Conservation (phyloP, 2,329 filamentous ascomycete species). For the Xylariales sp. region DNA sequence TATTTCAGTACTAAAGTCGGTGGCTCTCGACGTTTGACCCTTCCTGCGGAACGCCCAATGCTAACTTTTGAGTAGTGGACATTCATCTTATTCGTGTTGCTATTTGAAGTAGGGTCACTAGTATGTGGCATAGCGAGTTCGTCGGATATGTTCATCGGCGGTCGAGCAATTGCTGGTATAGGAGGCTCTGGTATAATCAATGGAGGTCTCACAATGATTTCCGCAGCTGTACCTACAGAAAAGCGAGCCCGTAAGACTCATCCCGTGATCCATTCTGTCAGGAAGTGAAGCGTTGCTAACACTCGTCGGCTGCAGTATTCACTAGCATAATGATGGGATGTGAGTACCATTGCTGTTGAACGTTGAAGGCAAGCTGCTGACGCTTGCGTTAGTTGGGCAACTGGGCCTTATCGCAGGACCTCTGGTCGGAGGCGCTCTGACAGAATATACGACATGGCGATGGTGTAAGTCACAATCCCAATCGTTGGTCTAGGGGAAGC, state of each 20-base stretch:
- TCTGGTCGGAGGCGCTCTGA: slow-evolving; percentile 39
- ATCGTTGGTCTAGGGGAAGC: not conserved
- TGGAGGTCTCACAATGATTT: slow-evolving; percentile 46
- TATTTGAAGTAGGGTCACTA: slow-evolving; percentile 50
- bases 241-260: slow-evolving; percentile 28
- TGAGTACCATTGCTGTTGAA: slow-evolving; percentile 3
- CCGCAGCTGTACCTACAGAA: slow-evolving; percentile 28
- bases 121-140: slow-evolving; percentile 43
- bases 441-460: slow-evolving; percentile 36
- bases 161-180: slow-evolving; percentile 46
- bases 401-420: slow-evolving; percentile 42
- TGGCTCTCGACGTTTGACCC: not conserved
- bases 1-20: slow-evolving; percentile 30
- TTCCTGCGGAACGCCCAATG: too few species aligned
- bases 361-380: not conserved
- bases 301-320: slow-evolving; percentile 3
- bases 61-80: slow-evolving; percentile 22
- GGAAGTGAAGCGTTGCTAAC: not conserved
- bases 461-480: slow-evolving; percentile 31
- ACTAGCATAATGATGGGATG: slow-evolving; percentile 13
- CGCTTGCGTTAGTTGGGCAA: slow-evolving; percentile 24
- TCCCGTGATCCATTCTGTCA: not conserved
- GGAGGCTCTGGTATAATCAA: slow-evolving; percentile 44
- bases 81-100: slow-evolving; percentile 33
- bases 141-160: slow-evolving; percentile 46